These are phyloP conservation scores for Dendrocalamus sinicus DNA, from an alignment of 176 grass and related monocot species.

Conservation along the genomic window DNA sequence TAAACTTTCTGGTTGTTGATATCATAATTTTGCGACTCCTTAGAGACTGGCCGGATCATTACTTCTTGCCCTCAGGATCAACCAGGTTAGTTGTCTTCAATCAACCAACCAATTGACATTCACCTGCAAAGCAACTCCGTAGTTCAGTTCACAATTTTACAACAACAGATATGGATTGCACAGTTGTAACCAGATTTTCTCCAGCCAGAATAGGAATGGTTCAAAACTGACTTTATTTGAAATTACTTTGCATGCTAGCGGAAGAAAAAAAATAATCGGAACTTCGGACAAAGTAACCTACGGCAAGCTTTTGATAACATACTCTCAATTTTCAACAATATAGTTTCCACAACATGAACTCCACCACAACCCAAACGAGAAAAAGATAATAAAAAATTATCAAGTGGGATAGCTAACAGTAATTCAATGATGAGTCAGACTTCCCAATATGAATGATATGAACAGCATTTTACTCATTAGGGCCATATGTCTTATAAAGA, in stretches of 20 bases:
- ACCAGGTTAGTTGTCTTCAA: constrained; percentile 33
- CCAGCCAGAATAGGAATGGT: neutral
- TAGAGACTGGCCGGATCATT: constrained; percentile 58
- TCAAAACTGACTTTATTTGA: neutral
- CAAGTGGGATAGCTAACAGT: constrained; percentile 5
- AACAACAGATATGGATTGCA: neutral
- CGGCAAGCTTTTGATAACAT: neutral
- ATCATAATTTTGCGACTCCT: constrained; percentile 77
- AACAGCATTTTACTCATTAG: neutral
- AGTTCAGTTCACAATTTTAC: constrained; percentile 36
- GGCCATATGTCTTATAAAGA: neutral
- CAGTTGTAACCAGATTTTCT: neutral
- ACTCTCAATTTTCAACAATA: constrained; percentile 11
- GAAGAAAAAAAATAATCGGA: neutral
- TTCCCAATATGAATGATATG: neutral
- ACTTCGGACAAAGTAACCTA: neutral
- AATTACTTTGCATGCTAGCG: constrained; percentile 6
- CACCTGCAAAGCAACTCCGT: constrained; percentile 38
- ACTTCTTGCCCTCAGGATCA: constrained; percentile 51
- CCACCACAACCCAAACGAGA: neutral
- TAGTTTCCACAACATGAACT: neutral
- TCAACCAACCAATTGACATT: constrained; percentile 22
- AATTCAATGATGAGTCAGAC: neutral
- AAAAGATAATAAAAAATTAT: neutral
- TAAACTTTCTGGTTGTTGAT: constrained; percentile 91